phyloP scores from a whole-genome alignment of 768 basidiomycete species.

The Mycena leptocephala region DNA sequence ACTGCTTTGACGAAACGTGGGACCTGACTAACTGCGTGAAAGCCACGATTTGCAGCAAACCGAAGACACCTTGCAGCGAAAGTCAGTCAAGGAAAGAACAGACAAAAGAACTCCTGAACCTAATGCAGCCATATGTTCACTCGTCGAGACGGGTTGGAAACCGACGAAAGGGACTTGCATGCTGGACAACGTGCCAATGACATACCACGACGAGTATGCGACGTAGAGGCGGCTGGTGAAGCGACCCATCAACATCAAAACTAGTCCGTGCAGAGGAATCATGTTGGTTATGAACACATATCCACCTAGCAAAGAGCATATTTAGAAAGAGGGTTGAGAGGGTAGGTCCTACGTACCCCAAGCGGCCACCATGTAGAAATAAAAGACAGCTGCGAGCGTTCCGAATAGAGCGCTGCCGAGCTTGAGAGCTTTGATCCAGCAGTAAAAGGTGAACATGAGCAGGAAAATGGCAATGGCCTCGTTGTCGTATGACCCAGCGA shows the following conservation, averaged over 20 bases:
- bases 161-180: conserved; percentile 99
- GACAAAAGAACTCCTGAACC: conserved; percentile 63
- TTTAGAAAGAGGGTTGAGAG: not conserved
- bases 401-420: conserved; percentile 94
- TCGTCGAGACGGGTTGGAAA: conserved; percentile 97
- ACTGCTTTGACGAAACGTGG: conserved; percentile 93
- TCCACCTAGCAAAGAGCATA: conserved; percentile 71
- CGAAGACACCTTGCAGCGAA: conserved; percentile 84
- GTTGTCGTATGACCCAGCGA: conserved; percentile 99
- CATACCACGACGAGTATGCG: conserved; percentile 98
- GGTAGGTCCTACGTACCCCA: conserved; percentile 79
- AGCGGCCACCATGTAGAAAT: conserved; percentile 99
- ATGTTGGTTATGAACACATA: conserved; percentile 99
- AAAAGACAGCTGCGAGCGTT: conserved; percentile 93
- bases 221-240: conserved; percentile 94
- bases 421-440: conserved; percentile 97
- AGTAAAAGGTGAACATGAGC: conserved; percentile 98
- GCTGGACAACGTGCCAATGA: conserved; percentile 95
- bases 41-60: conserved; percentile 95
- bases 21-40: conserved; percentile 92
- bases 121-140: conserved; percentile 98
- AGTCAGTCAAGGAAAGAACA: conserved; percentile 19
- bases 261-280: conserved; percentile 97
- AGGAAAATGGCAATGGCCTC: conserved; percentile 99
- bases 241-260: conserved; percentile 96